Evolutionary conservation across 176 grass and related monocot genomes (phyloP).

Genomic region (Avena sativa): DNA sequence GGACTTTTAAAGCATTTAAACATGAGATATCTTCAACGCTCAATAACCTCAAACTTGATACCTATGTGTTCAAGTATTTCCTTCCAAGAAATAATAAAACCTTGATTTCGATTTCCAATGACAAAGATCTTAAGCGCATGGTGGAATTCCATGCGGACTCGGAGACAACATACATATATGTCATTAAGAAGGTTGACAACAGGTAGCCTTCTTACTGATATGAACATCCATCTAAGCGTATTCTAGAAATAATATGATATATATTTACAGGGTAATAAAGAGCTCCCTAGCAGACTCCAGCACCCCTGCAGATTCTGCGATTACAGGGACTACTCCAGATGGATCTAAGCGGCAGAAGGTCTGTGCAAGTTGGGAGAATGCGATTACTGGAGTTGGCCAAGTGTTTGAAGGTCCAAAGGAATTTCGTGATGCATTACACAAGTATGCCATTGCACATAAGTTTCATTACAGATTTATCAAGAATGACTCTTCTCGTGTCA

Average conservation of each 20-base stretch:
- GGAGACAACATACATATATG: constrained; percentile 57
- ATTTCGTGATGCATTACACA: constrained; percentile 78
- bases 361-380: constrained; percentile 60
- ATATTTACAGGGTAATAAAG: constrained; percentile 60
- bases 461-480: constrained; percentile 82
- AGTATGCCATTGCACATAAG: constrained; percentile 76
- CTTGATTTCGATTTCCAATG: constrained; percentile 63
- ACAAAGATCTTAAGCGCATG: constrained; percentile 66
- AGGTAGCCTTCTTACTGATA: constrained; percentile 39
- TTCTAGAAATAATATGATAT: constrained; percentile 17
- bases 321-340: constrained; percentile 41
- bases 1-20: constrained; percentile 59
- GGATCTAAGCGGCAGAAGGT: constrained; percentile 63
- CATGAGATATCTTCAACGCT: constrained; percentile 72
- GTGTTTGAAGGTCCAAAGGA: constrained; percentile 69
- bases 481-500: constrained; percentile 72
- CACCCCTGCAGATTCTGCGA: constrained; percentile 43
- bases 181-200: constrained; percentile 61
- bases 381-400: constrained; percentile 75
- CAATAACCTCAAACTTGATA: constrained; percentile 58
- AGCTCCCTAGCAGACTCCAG: constrained; percentile 60
- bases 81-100: constrained; percentile 60
- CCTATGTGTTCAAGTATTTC: constrained; percentile 76
- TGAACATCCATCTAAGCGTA: constrained; percentile 16
- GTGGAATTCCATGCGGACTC: constrained; percentile 59